Percentiles rank a stretch among this genome's conserved stretches.
Conservation (phyloP, 2,329 filamentous ascomycete species). For the Sodiomyces alkalinus region DNA sequence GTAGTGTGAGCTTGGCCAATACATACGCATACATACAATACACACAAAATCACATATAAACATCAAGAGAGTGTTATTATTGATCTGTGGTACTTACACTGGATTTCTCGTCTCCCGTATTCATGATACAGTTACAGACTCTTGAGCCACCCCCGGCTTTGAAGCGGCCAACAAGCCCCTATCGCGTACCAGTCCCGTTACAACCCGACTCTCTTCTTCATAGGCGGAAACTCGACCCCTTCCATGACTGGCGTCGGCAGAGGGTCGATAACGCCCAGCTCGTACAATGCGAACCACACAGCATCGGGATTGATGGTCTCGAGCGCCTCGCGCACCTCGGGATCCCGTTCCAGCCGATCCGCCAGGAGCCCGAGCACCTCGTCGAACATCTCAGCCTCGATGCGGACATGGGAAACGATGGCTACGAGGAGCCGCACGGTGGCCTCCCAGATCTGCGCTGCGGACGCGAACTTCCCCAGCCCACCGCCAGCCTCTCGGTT, state of each 20-base stretch:
- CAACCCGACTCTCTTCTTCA: too few relatives aligned
- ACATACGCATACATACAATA: too few relatives aligned
- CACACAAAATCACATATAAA: too few relatives aligned
- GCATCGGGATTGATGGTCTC: constrained; percentile 56
- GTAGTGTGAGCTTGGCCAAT: too few relatives aligned
- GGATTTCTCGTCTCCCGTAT: too few relatives aligned
- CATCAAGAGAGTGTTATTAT: too few relatives aligned
- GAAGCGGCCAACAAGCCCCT: too few relatives aligned
- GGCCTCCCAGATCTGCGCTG: constrained; percentile 48
- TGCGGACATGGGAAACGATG: constrained; percentile 44
- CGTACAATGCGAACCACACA: constrained; percentile 53
- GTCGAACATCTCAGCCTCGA: constrained; percentile 59
- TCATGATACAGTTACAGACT: too few relatives aligned
- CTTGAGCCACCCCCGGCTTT: too few relatives aligned
- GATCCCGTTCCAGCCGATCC: constrained; percentile 29
- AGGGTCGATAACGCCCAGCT: constrained; percentile 24
- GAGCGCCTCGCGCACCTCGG: constrained; percentile 39
- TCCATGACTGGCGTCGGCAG: constrained; percentile 24
- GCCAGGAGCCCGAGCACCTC: constrained; percentile 50
- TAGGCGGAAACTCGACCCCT: constrained; percentile 21
- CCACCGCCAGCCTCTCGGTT: constrained; percentile 19
- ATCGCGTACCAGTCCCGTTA: too few relatives aligned
- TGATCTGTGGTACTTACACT: too few relatives aligned
- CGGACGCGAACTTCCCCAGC: constrained; percentile 44
- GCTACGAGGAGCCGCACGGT: constrained; percentile 41